A percentile compares a stretch with the other conserved stretches of the same genome.
Conservation (phyloP, 1,139 yeast genomes). For the Candida tetrigidarum region DNA sequence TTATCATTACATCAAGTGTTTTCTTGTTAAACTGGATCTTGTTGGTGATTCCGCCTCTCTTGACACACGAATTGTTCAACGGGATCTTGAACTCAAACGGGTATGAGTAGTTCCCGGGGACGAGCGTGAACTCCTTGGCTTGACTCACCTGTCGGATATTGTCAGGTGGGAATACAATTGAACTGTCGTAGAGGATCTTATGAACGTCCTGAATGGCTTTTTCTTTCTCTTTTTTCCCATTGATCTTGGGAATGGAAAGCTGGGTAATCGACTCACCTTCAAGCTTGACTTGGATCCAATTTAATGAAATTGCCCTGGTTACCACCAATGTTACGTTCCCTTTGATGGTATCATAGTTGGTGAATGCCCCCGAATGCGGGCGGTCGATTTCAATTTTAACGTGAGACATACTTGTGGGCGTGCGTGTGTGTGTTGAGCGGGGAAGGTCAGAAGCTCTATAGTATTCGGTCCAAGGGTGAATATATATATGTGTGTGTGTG, state of each 20-base stretch:
- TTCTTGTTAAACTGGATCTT: constrained; percentile 39
- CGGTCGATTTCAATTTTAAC: constrained; percentile 43
- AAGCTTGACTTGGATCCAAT: constrained; percentile 58
- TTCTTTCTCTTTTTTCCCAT: constrained; percentile 21
- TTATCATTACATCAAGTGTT: constrained; percentile 34
- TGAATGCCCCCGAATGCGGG: constrained; percentile 47
- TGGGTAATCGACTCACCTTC: constrained; percentile 57
- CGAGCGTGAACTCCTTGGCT: constrained; percentile 58
- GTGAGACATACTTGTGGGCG: constrained; percentile 23
- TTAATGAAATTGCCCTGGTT: constrained; percentile 50
- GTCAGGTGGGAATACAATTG: constrained; percentile 63
- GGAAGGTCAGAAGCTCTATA: too few relatives aligned
- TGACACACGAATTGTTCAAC: constrained; percentile 50
- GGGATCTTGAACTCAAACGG: constrained; percentile 64
- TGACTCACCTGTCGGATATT: constrained; percentile 52
- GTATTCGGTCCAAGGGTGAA: too few relatives aligned
- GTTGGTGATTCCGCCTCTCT: constrained; percentile 46
- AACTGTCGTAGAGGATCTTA: constrained; percentile 57
- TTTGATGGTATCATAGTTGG: constrained; percentile 53
- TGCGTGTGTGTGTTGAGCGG: too few relatives aligned
- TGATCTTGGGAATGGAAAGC: constrained; percentile 30
- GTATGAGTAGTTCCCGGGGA: constrained; percentile 62
- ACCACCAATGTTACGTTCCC: constrained; percentile 53
- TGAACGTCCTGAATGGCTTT: constrained; percentile 49
- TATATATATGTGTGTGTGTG: too few relatives aligned